Evolutionary conservation across 441 rosid genomes (phyloP), one percentile per base, ranked within the genome.

Genomic region (Jatropha multifida): DNA sequence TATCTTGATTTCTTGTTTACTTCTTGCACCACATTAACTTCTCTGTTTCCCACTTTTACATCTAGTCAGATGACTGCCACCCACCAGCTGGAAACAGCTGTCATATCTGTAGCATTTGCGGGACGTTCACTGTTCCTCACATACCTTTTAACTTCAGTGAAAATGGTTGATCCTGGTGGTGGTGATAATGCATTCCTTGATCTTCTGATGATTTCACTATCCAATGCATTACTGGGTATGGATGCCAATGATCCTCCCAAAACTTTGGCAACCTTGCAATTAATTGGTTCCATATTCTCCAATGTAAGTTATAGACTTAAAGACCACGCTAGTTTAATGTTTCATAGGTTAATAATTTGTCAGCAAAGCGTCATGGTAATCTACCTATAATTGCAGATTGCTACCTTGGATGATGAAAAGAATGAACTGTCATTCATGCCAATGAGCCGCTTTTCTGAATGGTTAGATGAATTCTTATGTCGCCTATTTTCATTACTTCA

Each of bases 171-270:
- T 81, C 71, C 85, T 88, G 87, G 81, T 77, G 83, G 85, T 78
- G 90, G 78, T 72, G 87, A 73, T 77, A 87, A 81, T 59, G 69
- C 82, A 69, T 88, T 81, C 76, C 81, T 89, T 79, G 89, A 86
- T 83, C 96, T 96, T 77, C 79, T 89, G 81, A 90, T 85, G 86
- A 88, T 94, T 81, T 92, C 98, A 71, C 85, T 96, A 74, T 92
- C 98, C 27, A 96, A 94, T 89, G 96, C 98, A 27, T 86, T 96
- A 78, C 97, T 93, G 85, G 99, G 99, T 55, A 96, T 96, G 95
- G 99, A 96, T 88, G 99, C 98, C 79, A 96, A 96, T 78, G 99
- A 96, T 81, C 99, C 99, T 78, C 99, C 98, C 41, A 96, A 96
- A 86, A 92, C 99, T 71, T 86, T 91, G 88, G 98, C 98, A 74